Conservation (phyloP, 306 rosid genomes). For the Chamaecrista fasciculata region DNA sequence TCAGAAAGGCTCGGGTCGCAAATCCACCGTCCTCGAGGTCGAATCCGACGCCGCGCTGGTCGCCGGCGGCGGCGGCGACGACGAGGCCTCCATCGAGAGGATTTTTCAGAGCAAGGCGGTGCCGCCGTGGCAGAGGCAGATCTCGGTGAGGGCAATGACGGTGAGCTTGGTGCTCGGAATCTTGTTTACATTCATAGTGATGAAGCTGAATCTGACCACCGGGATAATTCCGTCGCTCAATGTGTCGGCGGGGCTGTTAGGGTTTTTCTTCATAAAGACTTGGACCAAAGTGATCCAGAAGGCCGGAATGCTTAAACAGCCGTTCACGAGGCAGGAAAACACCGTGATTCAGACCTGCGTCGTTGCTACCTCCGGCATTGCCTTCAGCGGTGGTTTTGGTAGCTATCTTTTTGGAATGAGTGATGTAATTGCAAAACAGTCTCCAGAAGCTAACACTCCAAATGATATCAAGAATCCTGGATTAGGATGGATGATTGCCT, state of each 20-base stretch:
- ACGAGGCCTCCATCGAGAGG: conserved; percentile 27
- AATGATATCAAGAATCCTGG: conserved; percentile 33
- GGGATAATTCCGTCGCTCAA: conserved; percentile 47
- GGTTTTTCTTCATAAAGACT: conserved; percentile 44
- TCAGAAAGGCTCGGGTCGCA: background rate
- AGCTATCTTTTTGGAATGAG: conserved; percentile 54
- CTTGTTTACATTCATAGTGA: conserved; percentile 46
- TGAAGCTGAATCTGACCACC: conserved; percentile 48
- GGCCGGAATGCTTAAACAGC: conserved; percentile 27
- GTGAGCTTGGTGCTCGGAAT: conserved; percentile 36
- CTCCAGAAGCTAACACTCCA: conserved; percentile 19
- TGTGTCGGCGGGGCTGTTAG: conserved; percentile 46
- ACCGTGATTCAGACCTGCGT: conserved; percentile 53
- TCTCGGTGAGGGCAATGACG: conserved; percentile 30
- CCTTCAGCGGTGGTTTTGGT: conserved; percentile 55
- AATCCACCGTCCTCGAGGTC: background rate
- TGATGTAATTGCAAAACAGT: conserved; percentile 39
- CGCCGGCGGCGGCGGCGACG: background rate
- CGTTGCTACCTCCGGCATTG: conserved; percentile 46
- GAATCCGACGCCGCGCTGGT: background rate
- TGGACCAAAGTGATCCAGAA: conserved; percentile 37
- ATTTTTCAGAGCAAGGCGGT: conserved; percentile 30
- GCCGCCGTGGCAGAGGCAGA: conserved; percentile 42
- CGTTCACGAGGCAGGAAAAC: conserved; percentile 48
- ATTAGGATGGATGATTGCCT: conserved; percentile 53